Evolutionary conservation across 495 filamentous ascomycete genomes (phyloP).

Genomic region (Chaetomium fimeti): DNA sequence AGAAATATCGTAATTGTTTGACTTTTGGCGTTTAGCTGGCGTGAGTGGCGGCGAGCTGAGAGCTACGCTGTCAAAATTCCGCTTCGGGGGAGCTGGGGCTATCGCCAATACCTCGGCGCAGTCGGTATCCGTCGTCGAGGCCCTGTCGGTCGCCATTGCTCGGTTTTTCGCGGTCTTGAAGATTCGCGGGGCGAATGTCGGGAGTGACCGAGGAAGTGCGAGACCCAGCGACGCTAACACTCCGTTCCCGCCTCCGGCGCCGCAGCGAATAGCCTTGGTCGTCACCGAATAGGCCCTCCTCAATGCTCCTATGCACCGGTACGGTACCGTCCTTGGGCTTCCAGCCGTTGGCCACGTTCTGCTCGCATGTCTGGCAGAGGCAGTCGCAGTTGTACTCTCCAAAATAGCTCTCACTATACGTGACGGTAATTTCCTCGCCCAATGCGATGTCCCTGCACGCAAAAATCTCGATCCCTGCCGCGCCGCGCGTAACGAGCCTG

Average conservation of each 20-base stretch:
- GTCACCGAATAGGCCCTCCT: constrained; percentile 32
- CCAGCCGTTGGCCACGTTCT: constrained; percentile 78
- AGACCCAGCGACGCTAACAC: constrained; percentile 38
- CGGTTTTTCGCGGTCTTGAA: constrained; percentile 39
- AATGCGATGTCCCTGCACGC: constrained; percentile 74
- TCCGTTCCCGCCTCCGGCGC: constrained; percentile 45
- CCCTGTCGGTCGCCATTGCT: constrained; percentile 30
- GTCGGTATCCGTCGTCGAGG: constrained; percentile 27
- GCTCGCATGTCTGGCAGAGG: constrained; percentile 84
- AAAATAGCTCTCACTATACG: constrained; percentile 95
- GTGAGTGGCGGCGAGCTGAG: constrained; percentile 48
- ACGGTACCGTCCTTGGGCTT: constrained; percentile 41
- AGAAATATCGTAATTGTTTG: constrained; percentile 35
- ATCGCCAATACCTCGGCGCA: constrained; percentile 24
- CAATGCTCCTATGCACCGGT: constrained; percentile 49
- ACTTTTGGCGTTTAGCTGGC: constrained; percentile 45
- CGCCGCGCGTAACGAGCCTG: constrained; percentile 72
- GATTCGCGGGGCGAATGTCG: constrained; percentile 49
- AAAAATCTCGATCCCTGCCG: constrained; percentile 83
- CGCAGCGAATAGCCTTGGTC: constrained; percentile 46
- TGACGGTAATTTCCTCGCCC: constrained; percentile 94
- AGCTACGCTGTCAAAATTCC: constrained; percentile 35
- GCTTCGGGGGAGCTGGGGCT: constrained; percentile 29
- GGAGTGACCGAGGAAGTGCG: constrained; percentile 50
- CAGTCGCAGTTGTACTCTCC: constrained; percentile 94